Conservation (phyloP, 2,329 filamentous ascomycete genomes). For the Aspergillus sp. region DNA sequence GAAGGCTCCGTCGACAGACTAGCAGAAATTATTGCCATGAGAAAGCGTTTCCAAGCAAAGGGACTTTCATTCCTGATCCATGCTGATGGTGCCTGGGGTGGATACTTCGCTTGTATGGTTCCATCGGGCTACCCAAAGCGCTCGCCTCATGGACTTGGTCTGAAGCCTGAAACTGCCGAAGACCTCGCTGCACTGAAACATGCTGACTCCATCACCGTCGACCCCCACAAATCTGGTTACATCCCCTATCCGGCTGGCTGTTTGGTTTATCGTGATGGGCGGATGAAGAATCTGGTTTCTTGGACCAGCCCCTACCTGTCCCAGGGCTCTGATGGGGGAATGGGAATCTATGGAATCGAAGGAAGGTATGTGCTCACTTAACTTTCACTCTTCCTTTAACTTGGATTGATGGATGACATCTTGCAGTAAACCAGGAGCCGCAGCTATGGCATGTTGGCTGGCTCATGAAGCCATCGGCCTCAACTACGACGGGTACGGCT, state of each 20-base stretch:
- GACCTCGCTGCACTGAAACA: slow-evolving; percentile 40
- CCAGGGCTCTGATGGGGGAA: slow-evolving; percentile 38
- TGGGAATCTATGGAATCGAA: slow-evolving; percentile 47
- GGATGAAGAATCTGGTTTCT: slow-evolving; percentile 45
- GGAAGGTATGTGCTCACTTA: slow-evolving; percentile 20
- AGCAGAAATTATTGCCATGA: slow-evolving; percentile 36
- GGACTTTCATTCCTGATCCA: slow-evolving; percentile 49
- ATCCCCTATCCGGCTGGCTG: slow-evolving; percentile 48
- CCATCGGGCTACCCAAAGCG: slow-evolving; percentile 19
- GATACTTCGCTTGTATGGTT: slow-evolving; percentile 49
- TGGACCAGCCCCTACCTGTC: slow-evolving; percentile 45
- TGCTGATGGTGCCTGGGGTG: slow-evolving; percentile 51
- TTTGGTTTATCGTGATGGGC: slow-evolving; percentile 44
- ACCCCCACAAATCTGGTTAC: slow-evolving; percentile 50
- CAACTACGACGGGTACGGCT: slow-evolving; percentile 41
- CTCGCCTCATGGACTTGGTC: slow-evolving; percentile 22
- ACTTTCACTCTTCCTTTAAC: not conserved
- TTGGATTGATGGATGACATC: not conserved
- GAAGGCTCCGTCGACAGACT: slow-evolving; percentile 48
- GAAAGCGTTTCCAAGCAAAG: slow-evolving; percentile 39
- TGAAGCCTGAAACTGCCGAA: slow-evolving; percentile 23
- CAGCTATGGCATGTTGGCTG: slow-evolving; percentile 46
- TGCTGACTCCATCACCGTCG: slow-evolving; percentile 48
- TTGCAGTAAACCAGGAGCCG: slow-evolving; percentile 46
- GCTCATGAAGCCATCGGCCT: slow-evolving; percentile 46